Evolutionary conservation across 371 early-diverging fungal genomes (phyloP).

Genomic region (Mucor velutinosus): DNA sequence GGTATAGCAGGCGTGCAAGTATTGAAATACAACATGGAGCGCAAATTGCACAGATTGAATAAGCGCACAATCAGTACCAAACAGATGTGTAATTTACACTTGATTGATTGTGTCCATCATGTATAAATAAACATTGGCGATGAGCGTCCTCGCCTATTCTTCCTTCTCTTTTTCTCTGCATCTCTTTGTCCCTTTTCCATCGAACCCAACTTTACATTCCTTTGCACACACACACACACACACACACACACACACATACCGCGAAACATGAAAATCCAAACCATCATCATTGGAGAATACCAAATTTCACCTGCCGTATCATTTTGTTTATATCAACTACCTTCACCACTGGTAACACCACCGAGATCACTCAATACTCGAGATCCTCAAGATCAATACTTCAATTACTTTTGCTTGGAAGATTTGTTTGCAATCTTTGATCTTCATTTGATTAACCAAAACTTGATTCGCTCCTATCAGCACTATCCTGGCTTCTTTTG

Average conservation of each 20-base stretch:
- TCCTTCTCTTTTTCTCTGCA: not conserved
- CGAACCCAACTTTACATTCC: not conserved
- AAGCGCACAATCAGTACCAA: no score
- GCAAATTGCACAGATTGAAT: no score
- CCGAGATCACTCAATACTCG: conserved; percentile 1
- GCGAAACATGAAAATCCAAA: conserved; percentile 15
- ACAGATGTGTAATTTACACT: not conserved
- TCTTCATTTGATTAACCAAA: conserved; percentile 6
- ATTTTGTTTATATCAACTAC: conserved; percentile 22
- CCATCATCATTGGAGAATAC: conserved; percentile 19
- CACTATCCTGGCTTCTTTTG: conserved; percentile 15
- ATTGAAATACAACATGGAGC: no score
- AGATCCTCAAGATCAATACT: not conserved
- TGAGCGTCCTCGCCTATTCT: not conserved
- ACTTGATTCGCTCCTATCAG: conserved; percentile 2
- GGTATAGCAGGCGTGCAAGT: no score
- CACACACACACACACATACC: not conserved
- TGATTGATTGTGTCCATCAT: not conserved
- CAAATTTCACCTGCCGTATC: conserved; percentile 9
- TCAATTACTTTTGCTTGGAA: conserved; percentile 20
- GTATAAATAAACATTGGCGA: not conserved
- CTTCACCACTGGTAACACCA: conserved; percentile 20
- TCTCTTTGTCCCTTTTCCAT: not conserved
- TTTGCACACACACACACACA: not conserved
- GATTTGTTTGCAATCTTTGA: conserved; percentile 20